These are phyloP conservation scores for Knufia petricola DNA, from an alignment of 2,329 filamentous ascomycete genomes.

Conservation along the genomic window DNA sequence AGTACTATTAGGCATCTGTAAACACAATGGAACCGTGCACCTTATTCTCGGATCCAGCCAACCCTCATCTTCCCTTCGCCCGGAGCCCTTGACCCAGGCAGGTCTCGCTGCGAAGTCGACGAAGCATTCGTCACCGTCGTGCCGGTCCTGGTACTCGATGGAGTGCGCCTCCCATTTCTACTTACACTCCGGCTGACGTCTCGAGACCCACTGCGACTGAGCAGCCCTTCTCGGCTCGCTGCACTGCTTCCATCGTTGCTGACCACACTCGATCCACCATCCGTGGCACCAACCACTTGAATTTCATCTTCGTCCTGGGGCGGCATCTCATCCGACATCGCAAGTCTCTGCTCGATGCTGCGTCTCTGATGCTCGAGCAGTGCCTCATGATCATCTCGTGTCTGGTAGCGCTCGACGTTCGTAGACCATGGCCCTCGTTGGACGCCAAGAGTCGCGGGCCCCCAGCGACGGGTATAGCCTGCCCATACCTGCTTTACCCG, in stretches of 20 bases:
- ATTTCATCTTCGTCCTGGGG: neutral
- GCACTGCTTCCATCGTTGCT: neutral
- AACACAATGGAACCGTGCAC: too few species aligned
- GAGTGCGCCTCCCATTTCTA: neutral
- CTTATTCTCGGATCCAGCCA: constrained; percentile 8
- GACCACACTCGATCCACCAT: neutral
- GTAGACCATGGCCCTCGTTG: neutral
- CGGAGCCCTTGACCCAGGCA: neutral
- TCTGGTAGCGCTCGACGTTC: neutral
- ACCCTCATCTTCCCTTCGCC: constrained; percentile 7
- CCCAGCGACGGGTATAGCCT: constrained; percentile 20
- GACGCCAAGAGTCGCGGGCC: constrained; percentile 14
- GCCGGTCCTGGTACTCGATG: neutral
- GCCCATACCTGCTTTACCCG: constrained; percentile 17
- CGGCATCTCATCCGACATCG: neutral
- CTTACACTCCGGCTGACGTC: neutral
- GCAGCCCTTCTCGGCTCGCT: neutral
- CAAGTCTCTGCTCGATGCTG: neutral
- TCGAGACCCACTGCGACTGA: neutral
- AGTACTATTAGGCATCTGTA: too few species aligned
- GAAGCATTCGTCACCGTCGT: neutral
- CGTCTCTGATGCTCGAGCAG: neutral
- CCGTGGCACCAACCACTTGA: neutral
- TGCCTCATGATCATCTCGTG: neutral
- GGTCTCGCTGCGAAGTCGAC: neutral